Evolutionary conservation across 805 yeast species (phyloP).

Genomic region (Nakazawaea ernobii): DNA sequence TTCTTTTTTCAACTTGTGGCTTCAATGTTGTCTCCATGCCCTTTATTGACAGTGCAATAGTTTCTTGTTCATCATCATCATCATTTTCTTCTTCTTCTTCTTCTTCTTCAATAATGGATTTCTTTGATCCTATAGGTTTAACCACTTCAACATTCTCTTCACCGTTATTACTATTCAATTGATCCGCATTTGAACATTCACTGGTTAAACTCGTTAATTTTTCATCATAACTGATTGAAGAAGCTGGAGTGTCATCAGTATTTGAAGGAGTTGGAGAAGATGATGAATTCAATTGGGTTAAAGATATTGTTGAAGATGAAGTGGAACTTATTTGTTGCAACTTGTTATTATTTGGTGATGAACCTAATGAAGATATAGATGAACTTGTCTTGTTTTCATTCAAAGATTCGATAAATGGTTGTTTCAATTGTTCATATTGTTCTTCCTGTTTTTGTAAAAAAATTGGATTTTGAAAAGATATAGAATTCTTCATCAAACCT

Average conservation of each 20-base stretch:
- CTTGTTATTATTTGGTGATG: not conserved
- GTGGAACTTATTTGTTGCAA: conserved; percentile 7
- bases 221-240: conserved; percentile 12
- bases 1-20: no score
- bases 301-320: conserved; percentile 12
- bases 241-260: conserved; percentile 10
- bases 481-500: conserved; percentile 6
- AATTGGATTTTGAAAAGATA: conserved; percentile 12
- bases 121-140: no score
- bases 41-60: no score
- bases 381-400: conserved; percentile 15
- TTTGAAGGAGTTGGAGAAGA: conserved; percentile 9
- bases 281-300: conserved; percentile 7
- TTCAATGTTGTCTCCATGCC: no score
- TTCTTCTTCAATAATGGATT: no score
- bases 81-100: no score
- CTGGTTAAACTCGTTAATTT: not conserved
- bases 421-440: conserved; percentile 1
- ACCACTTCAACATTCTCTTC: not conserved
- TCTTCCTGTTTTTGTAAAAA: not conserved
- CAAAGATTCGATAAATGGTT: conserved; percentile 14
- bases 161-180: not conserved
- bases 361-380: conserved; percentile 18
- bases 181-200: not conserved
- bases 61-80: no score